phyloP scores from a whole-genome alignment of 768 basidiomycete species.

The Podaxis rugospora region DNA sequence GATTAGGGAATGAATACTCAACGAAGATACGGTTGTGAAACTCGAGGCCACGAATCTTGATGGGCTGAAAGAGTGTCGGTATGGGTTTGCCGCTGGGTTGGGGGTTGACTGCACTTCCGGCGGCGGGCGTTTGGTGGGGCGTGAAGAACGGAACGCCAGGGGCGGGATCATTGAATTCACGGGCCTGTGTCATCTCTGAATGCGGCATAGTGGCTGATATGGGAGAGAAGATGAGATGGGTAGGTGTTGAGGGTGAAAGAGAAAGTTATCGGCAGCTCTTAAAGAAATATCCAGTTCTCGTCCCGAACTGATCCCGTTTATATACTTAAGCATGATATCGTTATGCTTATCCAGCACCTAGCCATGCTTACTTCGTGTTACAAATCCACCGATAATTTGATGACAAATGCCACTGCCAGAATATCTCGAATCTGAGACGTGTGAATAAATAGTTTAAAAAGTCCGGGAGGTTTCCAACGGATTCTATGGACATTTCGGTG shows the following conservation, averaged over 20 bases:
- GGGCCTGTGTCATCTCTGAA: background rate
- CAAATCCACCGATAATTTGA: background rate
- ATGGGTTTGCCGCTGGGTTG: constrained; percentile 34
- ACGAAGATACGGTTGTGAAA: constrained; percentile 54
- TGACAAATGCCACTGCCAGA: background rate
- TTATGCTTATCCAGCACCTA: no score
- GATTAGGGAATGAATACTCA: constrained; percentile 21
- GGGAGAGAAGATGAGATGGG: background rate
- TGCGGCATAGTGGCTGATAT: background rate
- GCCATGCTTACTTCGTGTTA: background rate
- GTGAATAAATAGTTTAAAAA: background rate
- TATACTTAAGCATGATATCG: background rate
- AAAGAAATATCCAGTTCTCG: background rate
- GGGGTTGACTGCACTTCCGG: constrained; percentile 39
- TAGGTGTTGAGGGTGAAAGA: background rate
- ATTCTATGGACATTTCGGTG: background rate
- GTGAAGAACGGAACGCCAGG: constrained; percentile 41
- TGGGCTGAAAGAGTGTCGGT: constrained; percentile 44
- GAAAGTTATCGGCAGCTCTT: background rate
- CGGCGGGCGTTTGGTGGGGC: constrained; percentile 37
- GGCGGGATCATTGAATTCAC: constrained; percentile 31
- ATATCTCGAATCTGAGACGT: background rate
- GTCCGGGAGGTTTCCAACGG: background rate
- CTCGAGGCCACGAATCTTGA: constrained; percentile 47
- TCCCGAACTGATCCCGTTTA: background rate